phyloP scores from a whole-genome alignment of 352 stramenopile species.

The Pythium plurisporium region DNA sequence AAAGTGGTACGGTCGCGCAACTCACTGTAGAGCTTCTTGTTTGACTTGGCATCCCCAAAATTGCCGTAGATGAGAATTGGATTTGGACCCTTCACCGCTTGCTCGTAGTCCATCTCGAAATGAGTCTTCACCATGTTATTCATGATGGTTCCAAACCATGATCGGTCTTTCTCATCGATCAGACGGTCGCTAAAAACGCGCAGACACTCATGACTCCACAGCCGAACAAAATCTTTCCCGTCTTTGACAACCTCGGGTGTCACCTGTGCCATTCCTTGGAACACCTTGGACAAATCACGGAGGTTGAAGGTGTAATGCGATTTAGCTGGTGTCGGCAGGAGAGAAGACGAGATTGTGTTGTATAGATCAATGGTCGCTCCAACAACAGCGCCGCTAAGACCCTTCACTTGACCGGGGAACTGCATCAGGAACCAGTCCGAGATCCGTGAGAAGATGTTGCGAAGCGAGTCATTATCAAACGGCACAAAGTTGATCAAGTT shows the following conservation, averaged over 20 bases:
- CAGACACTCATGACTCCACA: constrained; percentile 92
- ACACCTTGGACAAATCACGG: constrained; percentile 91
- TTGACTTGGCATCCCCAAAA: constrained; percentile 77
- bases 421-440: constrained; percentile 87
- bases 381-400: constrained; percentile 64
- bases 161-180: constrained; percentile 85
- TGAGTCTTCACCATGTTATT: constrained; percentile 62
- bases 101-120: constrained; percentile 76
- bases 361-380: constrained; percentile 90
- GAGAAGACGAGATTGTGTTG: constrained; percentile 83
- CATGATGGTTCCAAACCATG: constrained; percentile 82
- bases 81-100: constrained; percentile 52
- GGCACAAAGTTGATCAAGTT: constrained; percentile 93
- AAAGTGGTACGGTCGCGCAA: constrained; percentile 79
- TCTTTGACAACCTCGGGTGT: constrained; percentile 77
- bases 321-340: constrained; percentile 92
- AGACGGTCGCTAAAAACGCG: constrained; percentile 90
- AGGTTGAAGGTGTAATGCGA: constrained; percentile 95
- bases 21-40: constrained; percentile 83
- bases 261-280: constrained; percentile 88
- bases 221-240: constrained; percentile 76
- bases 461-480: constrained; percentile 86
- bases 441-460: constrained; percentile 87
- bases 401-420: constrained; percentile 82
- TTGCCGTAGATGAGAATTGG: constrained; percentile 85